Evolutionary conservation across 2,329 filamentous ascomycete species (phyloP).

Genomic region (Bertia moriformis): DNA sequence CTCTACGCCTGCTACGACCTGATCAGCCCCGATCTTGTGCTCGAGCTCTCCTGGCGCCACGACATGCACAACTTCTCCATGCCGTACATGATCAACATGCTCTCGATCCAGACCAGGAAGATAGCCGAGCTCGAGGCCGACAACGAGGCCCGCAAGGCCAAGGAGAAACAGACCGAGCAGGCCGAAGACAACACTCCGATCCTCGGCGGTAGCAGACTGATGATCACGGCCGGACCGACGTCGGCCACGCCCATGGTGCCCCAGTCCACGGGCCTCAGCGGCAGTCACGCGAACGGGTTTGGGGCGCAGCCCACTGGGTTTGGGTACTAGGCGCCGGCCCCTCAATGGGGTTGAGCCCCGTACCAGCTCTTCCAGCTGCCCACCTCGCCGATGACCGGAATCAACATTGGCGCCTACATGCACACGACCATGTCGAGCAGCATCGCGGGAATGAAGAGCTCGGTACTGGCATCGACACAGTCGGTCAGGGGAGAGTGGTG

Average conservation of each 20-base stretch:
- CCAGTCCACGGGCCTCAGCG: slow-evolving; percentile 58
- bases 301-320: slow-evolving; percentile 77
- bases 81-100: slow-evolving; percentile 99
- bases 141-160: slow-evolving; percentile 82
- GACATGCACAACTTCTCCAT: slow-evolving; percentile 93
- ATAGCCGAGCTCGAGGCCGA: slow-evolving; percentile 79
- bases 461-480: too few species aligned
- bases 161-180: slow-evolving; percentile 59
- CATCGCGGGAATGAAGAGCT: too few species aligned
- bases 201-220: slow-evolving; percentile 71
- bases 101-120: slow-evolving; percentile 77
- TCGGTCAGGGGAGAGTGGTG: too few species aligned
- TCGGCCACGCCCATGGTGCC: slow-evolving; percentile 39
- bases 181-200: slow-evolving; percentile 91
- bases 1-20: slow-evolving; percentile 97
- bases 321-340: slow-evolving; percentile 4
- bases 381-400: too few species aligned
- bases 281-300: too few species aligned
- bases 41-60: slow-evolving; percentile 94
- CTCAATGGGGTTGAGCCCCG: too few species aligned
- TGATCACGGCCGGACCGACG: slow-evolving; percentile 88
- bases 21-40: slow-evolving; percentile 77
- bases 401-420: too few species aligned
- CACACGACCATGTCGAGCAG: too few species aligned
- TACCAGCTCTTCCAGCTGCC: too few species aligned